Conservation (phyloP, 306 rosid genomes). For the Rosa chinensis region DNA sequence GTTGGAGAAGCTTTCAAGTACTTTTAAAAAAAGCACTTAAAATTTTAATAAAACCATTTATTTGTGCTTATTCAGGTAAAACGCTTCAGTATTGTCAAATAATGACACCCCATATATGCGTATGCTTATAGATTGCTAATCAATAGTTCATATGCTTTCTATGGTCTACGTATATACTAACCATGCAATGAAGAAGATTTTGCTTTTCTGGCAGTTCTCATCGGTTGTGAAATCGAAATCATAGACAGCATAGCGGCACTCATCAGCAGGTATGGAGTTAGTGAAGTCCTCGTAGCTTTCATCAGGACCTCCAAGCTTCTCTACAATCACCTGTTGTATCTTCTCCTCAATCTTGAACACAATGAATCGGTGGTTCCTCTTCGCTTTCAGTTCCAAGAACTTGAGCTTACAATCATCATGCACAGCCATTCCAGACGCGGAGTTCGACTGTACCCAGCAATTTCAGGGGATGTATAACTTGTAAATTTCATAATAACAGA, state of each 20-base stretch:
- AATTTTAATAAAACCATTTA: background rate
- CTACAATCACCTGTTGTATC: conserved; percentile 35
- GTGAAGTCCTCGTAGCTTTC: conserved; percentile 25
- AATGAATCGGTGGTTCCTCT: conserved; percentile 32
- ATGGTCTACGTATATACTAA: background rate
- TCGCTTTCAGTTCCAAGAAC: conserved; percentile 31
- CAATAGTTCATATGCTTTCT: background rate
- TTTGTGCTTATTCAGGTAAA: background rate
- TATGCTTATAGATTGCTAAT: background rate
- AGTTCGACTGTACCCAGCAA: conserved; percentile 20
- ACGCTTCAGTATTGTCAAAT: background rate
- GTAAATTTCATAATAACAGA: background rate
- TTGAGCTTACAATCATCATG: conserved; percentile 34
- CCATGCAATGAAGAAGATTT: conserved; percentile 37
- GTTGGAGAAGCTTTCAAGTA: background rate
- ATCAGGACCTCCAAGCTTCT: conserved; percentile 29
- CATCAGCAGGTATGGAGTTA: conserved; percentile 24
- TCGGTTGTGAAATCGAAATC: conserved; percentile 29
- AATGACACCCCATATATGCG: background rate
- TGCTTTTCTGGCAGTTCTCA: conserved; percentile 34
- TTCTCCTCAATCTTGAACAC: conserved; percentile 35
- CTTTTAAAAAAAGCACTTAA: background rate
- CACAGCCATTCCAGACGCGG: conserved; percentile 30
- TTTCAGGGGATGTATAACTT: background rate
- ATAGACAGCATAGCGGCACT: conserved; percentile 35